A percentile compares a stretch with the other conserved stretches of the same genome.
Evolutionary conservation across 192 early-diverging fungal genomes (phyloP).

Genomic region (Polychytrium aggregatum): DNA sequence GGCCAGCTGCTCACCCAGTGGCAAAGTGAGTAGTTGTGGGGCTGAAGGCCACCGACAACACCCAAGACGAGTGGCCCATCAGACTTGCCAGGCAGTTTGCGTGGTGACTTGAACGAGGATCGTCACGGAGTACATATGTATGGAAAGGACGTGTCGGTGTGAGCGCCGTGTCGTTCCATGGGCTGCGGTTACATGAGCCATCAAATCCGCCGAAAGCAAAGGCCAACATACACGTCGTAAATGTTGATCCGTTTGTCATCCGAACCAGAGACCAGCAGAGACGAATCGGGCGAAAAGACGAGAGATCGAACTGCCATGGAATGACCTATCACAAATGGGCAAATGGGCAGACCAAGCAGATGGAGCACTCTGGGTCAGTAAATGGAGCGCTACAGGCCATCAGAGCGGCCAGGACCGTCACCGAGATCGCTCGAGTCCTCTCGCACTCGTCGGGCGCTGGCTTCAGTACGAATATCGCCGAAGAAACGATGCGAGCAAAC

Average conservation of each 20-base stretch:
- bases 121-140: neutral
- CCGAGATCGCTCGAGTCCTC: no score
- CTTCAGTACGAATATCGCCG: no score
- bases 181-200: no score
- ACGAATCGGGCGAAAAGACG: slow-evolving; percentile 60
- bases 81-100: slow-evolving; percentile 62
- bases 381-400: no score
- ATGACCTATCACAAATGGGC: slow-evolving; percentile 40
- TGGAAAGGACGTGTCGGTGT: neutral
- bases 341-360: no score
- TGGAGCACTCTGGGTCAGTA: no score
- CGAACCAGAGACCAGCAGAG: slow-evolving; percentile 57
- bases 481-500: no score
- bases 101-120: slow-evolving; percentile 36
- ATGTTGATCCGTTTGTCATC: slow-evolving; percentile 74
- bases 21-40: slow-evolving; percentile 58
- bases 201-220: no score
- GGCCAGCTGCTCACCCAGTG: slow-evolving; percentile 29
- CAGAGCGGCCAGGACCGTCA: no score
- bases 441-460: no score
- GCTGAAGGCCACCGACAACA: slow-evolving; percentile 58
- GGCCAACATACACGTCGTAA: slow-evolving; percentile 48
- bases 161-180: neutral
- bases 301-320: slow-evolving; percentile 65
- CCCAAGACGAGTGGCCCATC: slow-evolving; percentile 70